phyloP scores from a whole-genome alignment of 129 eudicot genomes.

The Escallonia herrerae region DNA sequence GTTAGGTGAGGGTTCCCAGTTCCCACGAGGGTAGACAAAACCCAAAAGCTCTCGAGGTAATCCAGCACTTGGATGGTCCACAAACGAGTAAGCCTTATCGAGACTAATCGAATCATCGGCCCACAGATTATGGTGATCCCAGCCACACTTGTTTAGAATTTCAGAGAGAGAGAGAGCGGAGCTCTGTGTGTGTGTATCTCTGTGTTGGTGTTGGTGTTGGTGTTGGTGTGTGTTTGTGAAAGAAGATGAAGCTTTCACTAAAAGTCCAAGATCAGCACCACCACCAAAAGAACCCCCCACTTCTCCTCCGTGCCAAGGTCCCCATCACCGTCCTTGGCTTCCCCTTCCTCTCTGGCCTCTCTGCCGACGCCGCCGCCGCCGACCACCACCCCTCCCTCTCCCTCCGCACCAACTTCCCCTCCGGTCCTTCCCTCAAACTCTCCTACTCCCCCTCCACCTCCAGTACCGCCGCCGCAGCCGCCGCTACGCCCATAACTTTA shows the following conservation, averaged over 20 bases:
- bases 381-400: slow-evolving; percentile 47
- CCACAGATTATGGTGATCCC: too few relatives aligned
- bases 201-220: too few relatives aligned
- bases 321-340: slow-evolving; percentile 71
- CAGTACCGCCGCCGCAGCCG: slow-evolving; percentile 22
- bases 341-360: slow-evolving; percentile 73
- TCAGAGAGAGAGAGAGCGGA: too few relatives aligned
- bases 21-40: too few relatives aligned
- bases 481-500: slow-evolving; percentile 41
- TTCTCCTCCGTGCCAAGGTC: slow-evolving; percentile 74
- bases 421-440: slow-evolving; percentile 59
- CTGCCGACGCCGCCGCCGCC: slow-evolving; percentile 48
- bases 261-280: slow-evolving; percentile 60
- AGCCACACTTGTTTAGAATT: too few relatives aligned
- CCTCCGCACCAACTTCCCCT: slow-evolving; percentile 67
- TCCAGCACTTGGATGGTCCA: too few relatives aligned
- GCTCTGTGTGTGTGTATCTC: too few relatives aligned
- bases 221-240: too few relatives aligned
- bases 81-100: too few relatives aligned
- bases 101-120: too few relatives aligned
- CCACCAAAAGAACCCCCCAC: slow-evolving; percentile 13
- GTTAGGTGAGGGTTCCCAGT: too few relatives aligned
- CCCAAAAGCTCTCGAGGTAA: too few relatives aligned
- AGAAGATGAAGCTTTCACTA: slow-evolving; percentile 54
- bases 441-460: slow-evolving; percentile 68